Base-by-base conservation (phyloP, 345 rosid genomes). In the Excoecaria agallocha region DNA sequence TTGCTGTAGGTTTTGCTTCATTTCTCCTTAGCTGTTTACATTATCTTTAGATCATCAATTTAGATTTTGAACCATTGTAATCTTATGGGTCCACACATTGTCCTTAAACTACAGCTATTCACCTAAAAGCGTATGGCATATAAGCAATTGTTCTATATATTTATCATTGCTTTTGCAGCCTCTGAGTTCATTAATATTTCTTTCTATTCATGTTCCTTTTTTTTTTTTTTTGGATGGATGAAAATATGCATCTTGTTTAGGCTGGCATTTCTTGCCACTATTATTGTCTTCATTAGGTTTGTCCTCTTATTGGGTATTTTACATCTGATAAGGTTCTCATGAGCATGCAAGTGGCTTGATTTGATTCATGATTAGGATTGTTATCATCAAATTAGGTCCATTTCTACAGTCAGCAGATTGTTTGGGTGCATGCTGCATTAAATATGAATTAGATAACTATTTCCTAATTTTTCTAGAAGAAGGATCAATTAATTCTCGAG, bases 11-110 rank as follows among this genome's bases (percentile, higher is more conserved):
- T 54, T 38, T 30, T 37, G 8, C 13, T 22, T 57, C 3, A 20
- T 48, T 46, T 25, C 35, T 52, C 61, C 19, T 11, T n/a, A 17
- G 45, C 13, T 46, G 25, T 62, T 20, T 15, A n/a, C 17, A 15
- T 54, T 60, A 45, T 72, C 46, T n/a, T n/a, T n/a, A n/a, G n/a
- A n/a, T n/a, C n/a, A n/a, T n/a, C n/a, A 54, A 64, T 52, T 48
- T 25, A 65, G 12, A 46, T 50, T 69, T 51, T 51, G 45, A 54
- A 50, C 39, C 73, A 49, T 38, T 37, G 12, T 55, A 24, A n/a
- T 45, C 71, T 49, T 69, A 20, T 60, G 59, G 55, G 51, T 25
- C 75, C 71, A 70, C 24, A 17, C 9, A 11, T 15, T n/a, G 19
- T 37, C 3, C 2, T 0, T 3, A 24, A 52, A 19, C 49, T 9